Evolutionary conservation across 345 rosid species (phyloP).

Genomic region (Citrus inodora): DNA sequence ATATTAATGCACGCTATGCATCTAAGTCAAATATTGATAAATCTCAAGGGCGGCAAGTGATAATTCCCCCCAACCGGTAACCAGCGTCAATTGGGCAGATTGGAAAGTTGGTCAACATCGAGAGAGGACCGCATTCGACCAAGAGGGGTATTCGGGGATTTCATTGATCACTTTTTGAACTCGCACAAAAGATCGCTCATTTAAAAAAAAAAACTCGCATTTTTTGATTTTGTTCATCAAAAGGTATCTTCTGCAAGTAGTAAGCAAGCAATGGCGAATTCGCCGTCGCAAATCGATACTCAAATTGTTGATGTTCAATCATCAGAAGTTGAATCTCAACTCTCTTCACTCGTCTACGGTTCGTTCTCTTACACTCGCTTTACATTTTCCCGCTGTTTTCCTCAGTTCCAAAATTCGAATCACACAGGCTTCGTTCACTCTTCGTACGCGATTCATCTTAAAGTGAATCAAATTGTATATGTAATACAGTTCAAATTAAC

Average conservation of each 20-base stretch:
- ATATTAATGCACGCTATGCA: no score
- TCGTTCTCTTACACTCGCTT: conserved; percentile 1
- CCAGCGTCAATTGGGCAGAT: background rate
- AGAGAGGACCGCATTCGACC: background rate
- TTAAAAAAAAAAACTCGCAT: background rate
- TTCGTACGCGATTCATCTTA: background rate
- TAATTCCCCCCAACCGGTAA: no score
- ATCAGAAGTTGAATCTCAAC: conserved; percentile 56
- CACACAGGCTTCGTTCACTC: background rate
- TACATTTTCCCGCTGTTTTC: background rate
- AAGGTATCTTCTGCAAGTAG: background rate
- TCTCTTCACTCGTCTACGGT: conserved; percentile 71
- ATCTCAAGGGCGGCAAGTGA: no score
- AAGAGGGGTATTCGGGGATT: background rate
- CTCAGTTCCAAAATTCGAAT: background rate
- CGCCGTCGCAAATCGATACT: conserved; percentile 34
- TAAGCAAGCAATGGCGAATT: conserved; percentile 43
- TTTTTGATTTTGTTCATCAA: background rate
- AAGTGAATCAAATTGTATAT: background rate
- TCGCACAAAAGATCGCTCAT: background rate
- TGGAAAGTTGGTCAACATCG: no score
- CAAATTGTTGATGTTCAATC: conserved; percentile 28
- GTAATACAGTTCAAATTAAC: background rate
- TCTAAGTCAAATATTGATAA: no score
- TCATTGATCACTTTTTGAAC: background rate